Conservation (phyloP, 2,329 filamentous ascomycete genomes). For the Amauroascus niger region DNA sequence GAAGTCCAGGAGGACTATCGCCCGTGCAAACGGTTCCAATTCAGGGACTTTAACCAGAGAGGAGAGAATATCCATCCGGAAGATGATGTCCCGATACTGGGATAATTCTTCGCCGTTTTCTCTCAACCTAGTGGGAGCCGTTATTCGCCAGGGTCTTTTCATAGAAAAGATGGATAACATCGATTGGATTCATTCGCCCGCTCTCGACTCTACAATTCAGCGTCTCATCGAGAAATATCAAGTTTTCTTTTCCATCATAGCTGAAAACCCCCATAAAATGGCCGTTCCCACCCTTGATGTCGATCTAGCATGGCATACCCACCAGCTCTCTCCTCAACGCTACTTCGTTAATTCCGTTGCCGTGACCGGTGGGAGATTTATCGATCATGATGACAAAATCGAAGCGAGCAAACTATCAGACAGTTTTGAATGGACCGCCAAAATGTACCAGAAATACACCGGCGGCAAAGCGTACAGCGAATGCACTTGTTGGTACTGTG, state of each 20-base stretch:
- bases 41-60: slow-evolving; percentile 14
- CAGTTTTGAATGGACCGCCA: slow-evolving; percentile 63
- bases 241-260: slow-evolving; percentile 39
- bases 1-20: slow-evolving; percentile 30
- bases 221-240: slow-evolving; percentile 50
- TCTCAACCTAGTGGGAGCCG: slow-evolving; percentile 35
- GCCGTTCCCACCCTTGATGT: slow-evolving; percentile 32
- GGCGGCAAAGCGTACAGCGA: slow-evolving; percentile 58
- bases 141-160: slow-evolving; percentile 37
- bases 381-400: slow-evolving; percentile 80
- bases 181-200: slow-evolving; percentile 68
- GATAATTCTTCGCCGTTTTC: slow-evolving; percentile 33
- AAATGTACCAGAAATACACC: slow-evolving; percentile 56
- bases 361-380: slow-evolving; percentile 45
- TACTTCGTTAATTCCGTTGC: slow-evolving; percentile 53
- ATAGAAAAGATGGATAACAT: slow-evolving; percentile 58
- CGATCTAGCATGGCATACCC: slow-evolving; percentile 52
- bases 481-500: slow-evolving; percentile 79
- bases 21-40: slow-evolving; percentile 30
- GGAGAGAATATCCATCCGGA: slow-evolving; percentile 27
- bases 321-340: slow-evolving; percentile 55
- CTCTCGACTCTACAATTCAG: slow-evolving; percentile 52
- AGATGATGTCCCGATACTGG: slow-evolving; percentile 39
- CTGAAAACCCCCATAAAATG: slow-evolving; percentile 27
- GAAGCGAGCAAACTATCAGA: slow-evolving; percentile 54